A percentile compares a stretch with the other conserved stretches of the same genome.
Conservation (phyloP, 2,329 filamentous ascomycete genomes). For the Parafenestella ontariensis region DNA sequence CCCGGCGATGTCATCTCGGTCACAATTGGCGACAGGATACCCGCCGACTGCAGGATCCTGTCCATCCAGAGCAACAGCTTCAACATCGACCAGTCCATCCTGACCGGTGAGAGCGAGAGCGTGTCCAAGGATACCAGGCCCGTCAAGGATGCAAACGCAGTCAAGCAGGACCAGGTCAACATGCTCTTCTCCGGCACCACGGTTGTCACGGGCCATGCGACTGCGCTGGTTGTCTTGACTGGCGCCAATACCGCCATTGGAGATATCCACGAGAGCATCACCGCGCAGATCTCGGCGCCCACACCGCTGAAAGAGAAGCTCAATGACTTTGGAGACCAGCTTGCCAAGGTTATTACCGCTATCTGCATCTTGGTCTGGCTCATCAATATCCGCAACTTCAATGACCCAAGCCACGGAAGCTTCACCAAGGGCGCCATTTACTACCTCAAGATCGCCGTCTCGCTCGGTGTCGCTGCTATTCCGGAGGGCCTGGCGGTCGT, state of each 20-base stretch:
- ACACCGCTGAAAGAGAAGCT: slow-evolving; percentile 98
- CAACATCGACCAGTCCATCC: slow-evolving; percentile 92
- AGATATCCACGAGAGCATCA: slow-evolving; percentile 98
- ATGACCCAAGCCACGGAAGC: slow-evolving; percentile 87
- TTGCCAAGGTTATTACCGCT: slow-evolving; percentile 97
- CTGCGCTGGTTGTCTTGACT: slow-evolving; percentile 87
- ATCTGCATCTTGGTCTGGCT: slow-evolving; percentile 98
- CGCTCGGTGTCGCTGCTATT: slow-evolving; percentile 95
- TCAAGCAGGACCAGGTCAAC: slow-evolving; percentile 97
- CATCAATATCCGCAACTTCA: slow-evolving; percentile 98
- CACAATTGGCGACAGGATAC: slow-evolving; percentile 88
- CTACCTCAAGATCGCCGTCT: slow-evolving; percentile 99
- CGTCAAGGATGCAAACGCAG: slow-evolving; percentile 80
- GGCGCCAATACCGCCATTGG: slow-evolving; percentile 93
- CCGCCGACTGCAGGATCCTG: slow-evolving; percentile 90
- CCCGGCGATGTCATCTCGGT: slow-evolving; percentile 92
- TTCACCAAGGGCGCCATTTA: slow-evolving; percentile 98
- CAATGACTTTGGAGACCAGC: slow-evolving; percentile 93
- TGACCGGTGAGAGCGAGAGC: slow-evolving; percentile 97
- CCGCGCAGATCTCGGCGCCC: slow-evolving; percentile 95
- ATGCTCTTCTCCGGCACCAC: slow-evolving; percentile 99
- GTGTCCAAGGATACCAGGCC: slow-evolving; percentile 80
- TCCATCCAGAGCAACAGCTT: slow-evolving; percentile 97
- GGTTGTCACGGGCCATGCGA: slow-evolving; percentile 91
- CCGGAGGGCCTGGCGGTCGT: slow-evolving; percentile 97